Evolutionary conservation across 169 alveolate genomes (phyloP), one percentile per base, ranked within the genome.

Genomic region (Cryptosporidium parvum): DNA sequence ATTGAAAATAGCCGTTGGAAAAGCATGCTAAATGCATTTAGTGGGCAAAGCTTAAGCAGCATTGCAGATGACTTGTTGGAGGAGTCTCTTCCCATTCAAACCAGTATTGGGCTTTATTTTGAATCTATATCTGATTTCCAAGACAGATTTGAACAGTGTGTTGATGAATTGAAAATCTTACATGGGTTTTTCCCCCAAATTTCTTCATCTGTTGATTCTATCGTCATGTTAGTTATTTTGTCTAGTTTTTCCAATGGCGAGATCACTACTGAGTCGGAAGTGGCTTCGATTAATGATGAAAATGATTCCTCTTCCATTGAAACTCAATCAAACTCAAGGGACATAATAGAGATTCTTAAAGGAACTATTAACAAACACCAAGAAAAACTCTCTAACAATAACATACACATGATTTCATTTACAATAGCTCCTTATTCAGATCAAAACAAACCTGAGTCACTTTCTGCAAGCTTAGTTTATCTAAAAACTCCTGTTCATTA

Each of bases 11-110:
- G 86, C 70, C 86, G 86, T 35, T 73, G 86, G 86, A 53, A 45
- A 26, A 56, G 86, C 39, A 73, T 73, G 86, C 65, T 73, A 31
- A 73, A 59, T 73, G 86, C 86, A n/a, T 73, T 73, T 37, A 73
- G 86, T 73, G 86, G 71, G 12, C 70, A 53, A n/a, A 73, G 71
- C 23, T 21, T 59, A 31, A 73, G 86, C n/a, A 73, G 71, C 26
- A 59, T 73, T n/a, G 52, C 86, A 37, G 86, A 73, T 73, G 86
- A 73, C 29, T 73, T 73, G 18, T n/a, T 73, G 18, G 86, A 73
- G 42, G 86, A 73, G 29, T 73, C 86, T 18, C 71, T 59, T 29
- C 86, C 70, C 56, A 73, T 73, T 29, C 86, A 73, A 69, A 73
- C 86, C 1, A 73, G 51, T n/a, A 73, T 73, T 58, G 86, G 86